Percentiles rank a stretch among this genome's conserved stretches.
These are phyloP conservation scores for Fusarium sp. DNA, from an alignment of 2,329 filamentous ascomycete species.

Conservation along the genomic window DNA sequence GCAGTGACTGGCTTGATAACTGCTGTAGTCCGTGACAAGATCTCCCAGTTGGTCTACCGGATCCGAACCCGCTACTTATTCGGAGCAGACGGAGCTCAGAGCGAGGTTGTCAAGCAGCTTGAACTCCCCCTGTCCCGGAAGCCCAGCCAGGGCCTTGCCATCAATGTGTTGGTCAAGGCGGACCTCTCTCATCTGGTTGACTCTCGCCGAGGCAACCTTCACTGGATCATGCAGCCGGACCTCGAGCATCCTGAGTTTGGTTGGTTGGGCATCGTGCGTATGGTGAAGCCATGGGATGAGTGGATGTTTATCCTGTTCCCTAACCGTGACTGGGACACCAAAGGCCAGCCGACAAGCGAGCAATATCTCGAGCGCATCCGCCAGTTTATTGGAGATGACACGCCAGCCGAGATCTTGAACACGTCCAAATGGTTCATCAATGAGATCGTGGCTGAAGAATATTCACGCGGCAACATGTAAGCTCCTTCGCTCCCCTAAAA, in stretches of 20 bases:
- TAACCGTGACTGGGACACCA: conserved; percentile 50
- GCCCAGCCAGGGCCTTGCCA: conserved; percentile 52
- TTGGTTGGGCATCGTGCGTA: conserved; percentile 63
- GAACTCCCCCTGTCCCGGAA: conserved; percentile 56
- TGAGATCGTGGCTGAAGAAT: conserved; percentile 69
- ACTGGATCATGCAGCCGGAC: conserved; percentile 70
- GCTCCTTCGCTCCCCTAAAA: neutral
- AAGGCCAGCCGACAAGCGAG: conserved; percentile 55
- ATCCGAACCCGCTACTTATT: conserved; percentile 66
- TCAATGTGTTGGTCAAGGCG: conserved; percentile 56
- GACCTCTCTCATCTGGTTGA: conserved; percentile 63
- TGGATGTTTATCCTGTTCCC: conserved; percentile 70
- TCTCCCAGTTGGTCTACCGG: conserved; percentile 52
- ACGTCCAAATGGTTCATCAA: conserved; percentile 71
- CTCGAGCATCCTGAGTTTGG: conserved; percentile 62
- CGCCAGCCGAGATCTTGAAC: conserved; percentile 60
- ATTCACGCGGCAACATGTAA: conserved; percentile 62
- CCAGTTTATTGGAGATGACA: conserved; percentile 67
- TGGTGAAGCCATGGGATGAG: conserved; percentile 73
- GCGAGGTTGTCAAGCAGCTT: conserved; percentile 52
- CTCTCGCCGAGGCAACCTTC: conserved; percentile 66
- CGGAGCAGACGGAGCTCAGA: conserved; percentile 62
- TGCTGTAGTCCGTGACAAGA: conserved; percentile 49
- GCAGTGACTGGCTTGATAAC: conserved; percentile 39
- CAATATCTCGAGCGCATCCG: conserved; percentile 60